Conservation (phyloP, 352 stramenopile species). For the Thraustotheca clavata region DNA sequence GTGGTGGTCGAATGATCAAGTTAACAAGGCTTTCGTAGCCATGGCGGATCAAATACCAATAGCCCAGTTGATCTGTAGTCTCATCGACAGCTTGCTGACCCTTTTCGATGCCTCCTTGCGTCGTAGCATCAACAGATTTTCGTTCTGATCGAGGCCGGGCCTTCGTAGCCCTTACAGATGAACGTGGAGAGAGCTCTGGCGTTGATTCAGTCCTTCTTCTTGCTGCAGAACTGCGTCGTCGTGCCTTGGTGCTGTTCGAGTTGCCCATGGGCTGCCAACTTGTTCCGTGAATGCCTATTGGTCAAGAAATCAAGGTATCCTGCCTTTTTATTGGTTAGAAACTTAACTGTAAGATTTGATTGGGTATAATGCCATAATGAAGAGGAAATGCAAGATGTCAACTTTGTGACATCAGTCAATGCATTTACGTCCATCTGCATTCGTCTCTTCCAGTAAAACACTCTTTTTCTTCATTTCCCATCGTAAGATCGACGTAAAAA, state of each 20-base stretch:
- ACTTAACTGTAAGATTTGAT: neutral
- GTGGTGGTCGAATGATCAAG: slow-evolving; percentile 95
- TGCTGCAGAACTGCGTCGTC: neutral
- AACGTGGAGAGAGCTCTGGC: neutral
- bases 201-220: neutral
- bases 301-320: neutral
- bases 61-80: slow-evolving; percentile 64
- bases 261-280: slow-evolving; percentile 2
- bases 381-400: too few species aligned
- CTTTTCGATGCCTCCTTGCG: slow-evolving; percentile 52
- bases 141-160: neutral
- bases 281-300: too few species aligned
- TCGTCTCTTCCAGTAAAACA: too few species aligned
- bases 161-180: neutral
- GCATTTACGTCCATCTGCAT: too few species aligned
- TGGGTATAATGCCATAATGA: neutral
- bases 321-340: neutral
- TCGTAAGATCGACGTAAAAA: too few species aligned
- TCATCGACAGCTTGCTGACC: slow-evolving; percentile 66
- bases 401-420: too few species aligned
- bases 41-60: slow-evolving; percentile 80
- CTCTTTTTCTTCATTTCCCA: too few species aligned
- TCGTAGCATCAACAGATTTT: neutral
- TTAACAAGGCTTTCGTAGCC: slow-evolving; percentile 95
- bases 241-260: neutral